A percentile compares a stretch with the other conserved stretches of the same genome.
Evolutionary conservation across 331 rosid species (phyloP).

Genomic region (Malus hybrid): DNA sequence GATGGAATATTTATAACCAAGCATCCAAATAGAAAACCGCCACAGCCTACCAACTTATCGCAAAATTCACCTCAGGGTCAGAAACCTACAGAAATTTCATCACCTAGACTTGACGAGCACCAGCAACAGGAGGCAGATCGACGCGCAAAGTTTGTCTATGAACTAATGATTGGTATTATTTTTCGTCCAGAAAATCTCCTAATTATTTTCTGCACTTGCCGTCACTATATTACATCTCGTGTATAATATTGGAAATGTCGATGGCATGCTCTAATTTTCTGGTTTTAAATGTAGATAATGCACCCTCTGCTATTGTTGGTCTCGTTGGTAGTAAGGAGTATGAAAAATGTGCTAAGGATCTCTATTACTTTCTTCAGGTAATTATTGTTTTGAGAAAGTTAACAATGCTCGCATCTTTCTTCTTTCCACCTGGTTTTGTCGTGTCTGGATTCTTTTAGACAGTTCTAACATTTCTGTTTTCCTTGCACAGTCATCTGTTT

Average conservation of each 20-base stretch:
- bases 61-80: slow-evolving; percentile 40
- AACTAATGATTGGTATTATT: slow-evolving; percentile 74
- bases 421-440: neutral
- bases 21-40: slow-evolving; percentile 71
- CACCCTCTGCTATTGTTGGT: slow-evolving; percentile 80
- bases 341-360: slow-evolving; percentile 91
- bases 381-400: neutral
- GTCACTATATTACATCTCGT: neutral
- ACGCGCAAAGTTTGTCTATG: slow-evolving; percentile 89
- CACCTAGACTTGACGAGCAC: slow-evolving; percentile 47
- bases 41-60: slow-evolving; percentile 34
- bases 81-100: slow-evolving; percentile 29
- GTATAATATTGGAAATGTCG: neutral
- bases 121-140: slow-evolving; percentile 63
- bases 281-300: slow-evolving; percentile 47
- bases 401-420: neutral
- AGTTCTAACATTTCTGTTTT: slow-evolving; percentile 3
- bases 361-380: slow-evolving; percentile 95
- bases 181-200: neutral
- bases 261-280: neutral
- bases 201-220: neutral
- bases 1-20: slow-evolving; percentile 92
- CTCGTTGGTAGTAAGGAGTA: slow-evolving; percentile 92
- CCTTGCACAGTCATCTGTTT: slow-evolving; percentile 69
- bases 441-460: neutral